Percentiles rank a stretch among this genome's conserved stretches.
Evolutionary conservation across 2,329 filamentous ascomycete genomes (phyloP).

Genomic region (Arthroderma uncinatum): DNA sequence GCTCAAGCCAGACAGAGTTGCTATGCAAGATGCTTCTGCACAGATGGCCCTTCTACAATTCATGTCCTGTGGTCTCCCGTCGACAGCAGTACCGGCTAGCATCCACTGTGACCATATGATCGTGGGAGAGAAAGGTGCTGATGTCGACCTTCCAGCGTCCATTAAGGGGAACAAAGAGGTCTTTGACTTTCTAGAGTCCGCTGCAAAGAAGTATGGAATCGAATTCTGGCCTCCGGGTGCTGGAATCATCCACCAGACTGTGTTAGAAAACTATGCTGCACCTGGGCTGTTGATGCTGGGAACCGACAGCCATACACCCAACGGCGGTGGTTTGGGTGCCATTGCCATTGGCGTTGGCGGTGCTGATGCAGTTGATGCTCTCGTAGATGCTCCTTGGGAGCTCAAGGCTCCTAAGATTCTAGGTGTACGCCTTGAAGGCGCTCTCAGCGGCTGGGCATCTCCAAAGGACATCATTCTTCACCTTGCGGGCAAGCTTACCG

Average conservation of each 20-base stretch:
- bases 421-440: slow-evolving; percentile 71
- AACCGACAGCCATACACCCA: slow-evolving; percentile 94
- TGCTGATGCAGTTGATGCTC: slow-evolving; percentile 90
- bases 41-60: slow-evolving; percentile 98
- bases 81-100: slow-evolving; percentile 86
- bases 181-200: slow-evolving; percentile 92
- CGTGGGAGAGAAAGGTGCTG: slow-evolving; percentile 82
- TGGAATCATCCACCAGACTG: slow-evolving; percentile 94
- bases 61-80: slow-evolving; percentile 87
- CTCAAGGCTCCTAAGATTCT: slow-evolving; percentile 86
- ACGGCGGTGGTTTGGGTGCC: slow-evolving; percentile 85
- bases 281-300: slow-evolving; percentile 98
- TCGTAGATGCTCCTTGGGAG: slow-evolving; percentile 96
- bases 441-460: slow-evolving; percentile 79
- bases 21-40: slow-evolving; percentile 97
- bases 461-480: slow-evolving; percentile 93
- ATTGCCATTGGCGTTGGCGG: slow-evolving; percentile 96
- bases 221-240: slow-evolving; percentile 93
- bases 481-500: slow-evolving; percentile 79
- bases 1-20: slow-evolving; percentile 92
- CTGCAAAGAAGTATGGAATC: slow-evolving; percentile 80
- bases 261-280: slow-evolving; percentile 95
- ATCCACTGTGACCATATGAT: slow-evolving; percentile 99
- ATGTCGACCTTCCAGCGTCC: slow-evolving; percentile 70
- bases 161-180: slow-evolving; percentile 93